These are phyloP conservation scores for Sequoia sempervirens DNA, from an alignment of 75 land plant genomes.

Conservation along the genomic window DNA sequence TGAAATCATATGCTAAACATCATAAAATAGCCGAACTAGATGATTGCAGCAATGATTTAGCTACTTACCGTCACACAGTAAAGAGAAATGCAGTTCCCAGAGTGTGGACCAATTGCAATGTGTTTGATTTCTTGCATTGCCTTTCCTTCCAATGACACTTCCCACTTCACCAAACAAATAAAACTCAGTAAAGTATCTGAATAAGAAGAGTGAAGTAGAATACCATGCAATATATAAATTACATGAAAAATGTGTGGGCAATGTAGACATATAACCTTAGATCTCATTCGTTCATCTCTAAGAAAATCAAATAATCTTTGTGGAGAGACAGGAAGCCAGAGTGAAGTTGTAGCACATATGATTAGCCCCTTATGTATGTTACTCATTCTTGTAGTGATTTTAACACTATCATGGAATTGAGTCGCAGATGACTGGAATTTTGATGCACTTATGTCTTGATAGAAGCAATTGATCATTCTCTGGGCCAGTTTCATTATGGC, in stretches of 20 bases:
- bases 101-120: constrained; percentile 70
- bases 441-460: no score
- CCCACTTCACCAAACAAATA: constrained; percentile 49
- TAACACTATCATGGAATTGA: no score
- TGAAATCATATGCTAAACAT: no score
- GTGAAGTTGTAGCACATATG: constrained; percentile 28
- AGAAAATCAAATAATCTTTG: constrained; percentile 23
- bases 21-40: no score
- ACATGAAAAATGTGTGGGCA: no score
- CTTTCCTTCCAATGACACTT: constrained; percentile 69
- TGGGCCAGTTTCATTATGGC: no score
- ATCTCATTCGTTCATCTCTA: constrained; percentile 14
- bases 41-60: no score
- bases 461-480: no score
- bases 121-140: constrained; percentile 67
- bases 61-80: constrained; percentile 39
- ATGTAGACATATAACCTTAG: constrained; percentile 14
- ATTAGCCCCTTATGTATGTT: constrained; percentile 18
- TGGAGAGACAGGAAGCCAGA: constrained; percentile 26
- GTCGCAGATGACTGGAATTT: no score
- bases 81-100: constrained; percentile 81
- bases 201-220: no score
- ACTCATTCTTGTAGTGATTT: constrained; percentile 22
- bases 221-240: no score
- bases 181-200: neutral